Conservation (phyloP, 306 rosid species). For the Sicyos baderoa region DNA sequence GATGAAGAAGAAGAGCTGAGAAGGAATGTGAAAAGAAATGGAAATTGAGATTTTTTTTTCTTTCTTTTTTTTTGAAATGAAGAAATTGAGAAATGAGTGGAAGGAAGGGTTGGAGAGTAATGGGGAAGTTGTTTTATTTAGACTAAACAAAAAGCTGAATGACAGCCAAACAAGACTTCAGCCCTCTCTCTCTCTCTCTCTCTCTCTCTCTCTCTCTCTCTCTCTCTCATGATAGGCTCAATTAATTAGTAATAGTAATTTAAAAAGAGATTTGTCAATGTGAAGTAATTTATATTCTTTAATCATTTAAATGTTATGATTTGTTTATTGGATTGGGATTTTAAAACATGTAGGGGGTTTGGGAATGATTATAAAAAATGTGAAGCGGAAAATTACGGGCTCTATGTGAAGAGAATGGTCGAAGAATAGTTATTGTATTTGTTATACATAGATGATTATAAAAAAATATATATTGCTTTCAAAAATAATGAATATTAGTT, state of each 20-base stretch:
- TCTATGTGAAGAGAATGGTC: no score
- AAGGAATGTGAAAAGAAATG: slow-evolving; percentile 22
- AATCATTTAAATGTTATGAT: no score
- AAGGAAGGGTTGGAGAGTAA: slow-evolving; percentile 21
- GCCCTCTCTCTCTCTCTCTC: background rate
- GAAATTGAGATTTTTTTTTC: no score
- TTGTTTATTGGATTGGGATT: background rate
- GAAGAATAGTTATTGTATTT: no score
- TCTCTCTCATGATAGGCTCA: slow-evolving; percentile 16
- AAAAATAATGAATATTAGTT: no score
- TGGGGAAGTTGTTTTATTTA: slow-evolving; percentile 39
- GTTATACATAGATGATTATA: no score
- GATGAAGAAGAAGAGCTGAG: slow-evolving; percentile 16
- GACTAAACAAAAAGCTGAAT: slow-evolving; percentile 31
- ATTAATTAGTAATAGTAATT: slow-evolving; percentile 18
- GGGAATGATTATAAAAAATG: no score
- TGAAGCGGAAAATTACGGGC: no score
- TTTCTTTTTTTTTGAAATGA: no score
- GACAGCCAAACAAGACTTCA: slow-evolving; percentile 34
- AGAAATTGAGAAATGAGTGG: slow-evolving; percentile 8
- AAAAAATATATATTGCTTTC: no score
- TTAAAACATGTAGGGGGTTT: no score
- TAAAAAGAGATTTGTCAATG: background rate
- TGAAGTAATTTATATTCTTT: background rate
- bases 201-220: no score